phyloP scores from a whole-genome alignment of 306 rosid species.

The Medicago truncatula region MtrunA17r5.0-ANR NC_053049.1:4149001-4149500 shows the following conservation, averaged over 20 bases:
- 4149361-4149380: slow-evolving; percentile 37
- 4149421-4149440: not conserved
- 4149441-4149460: not conserved
- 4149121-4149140: not conserved
- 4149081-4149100: not conserved
- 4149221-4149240: not conserved
- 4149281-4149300: slow-evolving; percentile 44
- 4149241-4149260: not conserved
- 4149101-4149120: not conserved
- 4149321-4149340: slow-evolving; percentile 52
- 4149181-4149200: not conserved
- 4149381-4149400: not conserved
- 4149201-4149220: not conserved
- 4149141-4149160: not conserved
- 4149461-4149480: too few species aligned
- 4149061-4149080: not conserved
- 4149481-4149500: too few species aligned
- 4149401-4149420: not conserved
- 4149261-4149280: not conserved
- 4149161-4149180: not conserved
- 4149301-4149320: slow-evolving; percentile 30
- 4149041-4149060: slow-evolving; percentile 36
- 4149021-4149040: slow-evolving; percentile 45
- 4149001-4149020: slow-evolving; percentile 55
- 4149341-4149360: slow-evolving; percentile 30